A percentile compares a stretch with the other conserved stretches of the same genome.
Conservation (phyloP, 148 eudicot genomes). For the Heliamphora exappendiculata region DNA sequence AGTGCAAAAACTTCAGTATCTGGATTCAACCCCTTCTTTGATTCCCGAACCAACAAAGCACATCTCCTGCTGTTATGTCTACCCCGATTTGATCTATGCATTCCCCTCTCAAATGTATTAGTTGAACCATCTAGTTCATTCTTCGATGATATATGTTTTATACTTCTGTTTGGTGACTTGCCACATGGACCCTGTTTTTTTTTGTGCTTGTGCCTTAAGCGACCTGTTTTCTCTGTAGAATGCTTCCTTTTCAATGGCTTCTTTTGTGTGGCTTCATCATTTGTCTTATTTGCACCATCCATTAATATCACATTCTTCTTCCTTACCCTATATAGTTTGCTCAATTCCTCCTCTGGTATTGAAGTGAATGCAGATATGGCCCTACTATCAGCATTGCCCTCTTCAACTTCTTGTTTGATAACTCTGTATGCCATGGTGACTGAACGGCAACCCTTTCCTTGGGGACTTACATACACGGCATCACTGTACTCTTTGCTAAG, state of each 20-base stretch:
- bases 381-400: constrained; percentile 28
- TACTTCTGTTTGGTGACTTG: constrained; percentile 10
- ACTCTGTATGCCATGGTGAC: constrained; percentile 55
- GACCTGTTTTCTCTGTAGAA: no score
- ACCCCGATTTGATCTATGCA: constrained; percentile 22
- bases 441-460: constrained; percentile 73
- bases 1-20: constrained; percentile 32
- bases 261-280: constrained; percentile 1
- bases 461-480: constrained; percentile 56
- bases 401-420: constrained; percentile 45
- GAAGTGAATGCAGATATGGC: constrained; percentile 40
- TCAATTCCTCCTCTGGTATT: constrained; percentile 51
- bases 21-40: constrained; percentile 36
- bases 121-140: constrained; percentile 5
- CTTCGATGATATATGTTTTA: neutral
- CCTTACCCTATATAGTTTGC: constrained; percentile 48
- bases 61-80: constrained; percentile 40
- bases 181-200: constrained; percentile 7
- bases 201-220: constrained; percentile 6
- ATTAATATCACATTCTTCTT: constrained; percentile 27
- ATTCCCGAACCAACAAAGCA: constrained; percentile 57
- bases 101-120: constrained; percentile 17
- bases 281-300: constrained; percentile 13
- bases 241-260: constrained; percentile 10
- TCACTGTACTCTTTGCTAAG: constrained; percentile 43